Evolutionary conservation across 2,329 filamentous ascomycete species (phyloP).

Genomic region (Paecilomyces dactylethromorphus): DNA sequence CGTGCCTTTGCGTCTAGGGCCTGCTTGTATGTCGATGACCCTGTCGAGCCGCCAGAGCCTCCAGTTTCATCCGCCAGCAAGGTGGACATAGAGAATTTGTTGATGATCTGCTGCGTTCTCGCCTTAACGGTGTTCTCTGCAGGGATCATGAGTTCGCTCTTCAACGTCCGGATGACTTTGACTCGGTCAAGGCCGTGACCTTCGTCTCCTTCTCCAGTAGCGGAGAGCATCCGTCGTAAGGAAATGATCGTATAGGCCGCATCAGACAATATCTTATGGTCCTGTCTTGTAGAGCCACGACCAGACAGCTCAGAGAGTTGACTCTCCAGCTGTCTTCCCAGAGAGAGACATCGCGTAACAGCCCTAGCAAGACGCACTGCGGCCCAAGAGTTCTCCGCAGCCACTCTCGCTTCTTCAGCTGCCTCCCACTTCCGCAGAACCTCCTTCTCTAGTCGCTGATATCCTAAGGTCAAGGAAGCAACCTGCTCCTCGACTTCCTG

Average conservation of each 20-base stretch:
- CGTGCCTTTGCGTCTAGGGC: slow-evolving; percentile 69
- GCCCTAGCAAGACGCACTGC: slow-evolving; percentile 70
- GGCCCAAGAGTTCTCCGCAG: slow-evolving; percentile 72
- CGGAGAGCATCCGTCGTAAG: slow-evolving; percentile 65
- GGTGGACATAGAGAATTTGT: slow-evolving; percentile 72
- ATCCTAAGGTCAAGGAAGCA: slow-evolving; percentile 72
- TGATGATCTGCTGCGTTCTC: slow-evolving; percentile 69
- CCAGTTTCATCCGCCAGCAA: slow-evolving; percentile 27
- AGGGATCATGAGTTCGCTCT: slow-evolving; percentile 62
- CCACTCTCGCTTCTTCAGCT: slow-evolving; percentile 73
- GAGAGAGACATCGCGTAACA: slow-evolving; percentile 69
- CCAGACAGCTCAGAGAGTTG: slow-evolving; percentile 66
- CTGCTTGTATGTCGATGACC: slow-evolving; percentile 48
- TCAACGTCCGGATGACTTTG: slow-evolving; percentile 63
- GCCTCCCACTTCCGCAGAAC: slow-evolving; percentile 79
- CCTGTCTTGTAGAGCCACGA: slow-evolving; percentile 49
- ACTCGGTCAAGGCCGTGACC: slow-evolving; percentile 70
- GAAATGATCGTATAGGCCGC: slow-evolving; percentile 74
- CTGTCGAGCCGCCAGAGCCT: slow-evolving; percentile 9
- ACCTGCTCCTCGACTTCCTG: slow-evolving; percentile 74
- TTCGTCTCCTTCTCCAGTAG: slow-evolving; percentile 63
- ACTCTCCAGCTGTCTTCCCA: slow-evolving; percentile 82
- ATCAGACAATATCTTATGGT: slow-evolving; percentile 72
- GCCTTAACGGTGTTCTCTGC: slow-evolving; percentile 68
- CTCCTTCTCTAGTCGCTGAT: slow-evolving; percentile 77